phyloP scores from a whole-genome alignment of 1,284 basidiomycete species.

The Athelia sp. region DNA sequence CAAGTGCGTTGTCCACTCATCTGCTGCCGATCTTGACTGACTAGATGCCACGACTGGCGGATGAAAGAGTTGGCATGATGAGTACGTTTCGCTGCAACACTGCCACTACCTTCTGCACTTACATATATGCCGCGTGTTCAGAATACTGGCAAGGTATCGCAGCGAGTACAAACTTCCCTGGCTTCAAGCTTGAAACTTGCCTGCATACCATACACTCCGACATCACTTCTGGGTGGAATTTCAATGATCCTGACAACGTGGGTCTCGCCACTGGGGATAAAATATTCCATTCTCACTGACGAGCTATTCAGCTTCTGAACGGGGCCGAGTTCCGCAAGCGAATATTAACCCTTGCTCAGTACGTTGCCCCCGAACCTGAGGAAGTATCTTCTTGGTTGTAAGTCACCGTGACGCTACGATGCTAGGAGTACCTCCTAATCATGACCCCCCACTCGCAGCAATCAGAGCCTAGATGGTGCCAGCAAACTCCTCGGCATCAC shows the following conservation, averaged over 20 bases:
- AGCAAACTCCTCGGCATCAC: neutral
- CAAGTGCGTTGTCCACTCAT: slow-evolving; percentile 6
- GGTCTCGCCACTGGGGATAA: neutral
- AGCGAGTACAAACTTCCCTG: slow-evolving; percentile 16
- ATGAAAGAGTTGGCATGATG: slow-evolving; percentile 21
- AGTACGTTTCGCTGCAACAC: slow-evolving; percentile 7
- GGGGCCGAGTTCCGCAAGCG: slow-evolving; percentile 5
- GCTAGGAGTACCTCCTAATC: neutral
- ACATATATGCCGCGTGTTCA: no score
- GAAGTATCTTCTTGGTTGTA: neutral
- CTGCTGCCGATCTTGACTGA: neutral
- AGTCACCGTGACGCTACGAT: neutral
- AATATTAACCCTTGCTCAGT: slow-evolving; percentile 5
- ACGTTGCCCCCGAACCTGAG: neutral
- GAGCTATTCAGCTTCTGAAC: slow-evolving; percentile 5
- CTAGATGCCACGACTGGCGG: neutral
- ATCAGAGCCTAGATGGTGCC: neutral
- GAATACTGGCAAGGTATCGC: slow-evolving; percentile 24
- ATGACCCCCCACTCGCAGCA: no score
- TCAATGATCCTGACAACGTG: slow-evolving; percentile 20
- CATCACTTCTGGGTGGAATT: slow-evolving; percentile 24
- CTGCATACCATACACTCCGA: slow-evolving; percentile 20
- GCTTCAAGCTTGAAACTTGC: slow-evolving; percentile 12
- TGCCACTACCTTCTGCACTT: neutral
- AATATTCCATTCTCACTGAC: neutral